Evolutionary conservation across 306 rosid species (phyloP).

Genomic region (Prosopis cineraria): DNA sequence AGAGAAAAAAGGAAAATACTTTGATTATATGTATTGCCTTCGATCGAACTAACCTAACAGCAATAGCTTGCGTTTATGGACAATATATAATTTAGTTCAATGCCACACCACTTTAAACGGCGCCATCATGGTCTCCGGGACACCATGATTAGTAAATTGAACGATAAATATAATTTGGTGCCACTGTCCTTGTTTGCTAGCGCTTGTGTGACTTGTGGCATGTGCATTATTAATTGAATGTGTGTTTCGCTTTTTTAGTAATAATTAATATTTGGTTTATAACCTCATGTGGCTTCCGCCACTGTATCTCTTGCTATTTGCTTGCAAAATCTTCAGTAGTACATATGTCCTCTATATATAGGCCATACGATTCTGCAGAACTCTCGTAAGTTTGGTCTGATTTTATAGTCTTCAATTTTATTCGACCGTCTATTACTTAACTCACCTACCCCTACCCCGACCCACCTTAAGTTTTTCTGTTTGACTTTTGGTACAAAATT

Average conservation of each 20-base stretch:
- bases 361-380: constrained; percentile 23
- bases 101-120: constrained; percentile 31
- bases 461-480: background rate
- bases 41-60: background rate
- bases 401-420: constrained; percentile 35
- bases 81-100: constrained; percentile 8
- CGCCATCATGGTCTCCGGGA: constrained; percentile 37
- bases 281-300: constrained; percentile 26
- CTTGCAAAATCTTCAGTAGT: background rate
- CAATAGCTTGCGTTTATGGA: background rate
- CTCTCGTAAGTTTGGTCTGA: constrained; percentile 26
- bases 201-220: constrained; percentile 14
- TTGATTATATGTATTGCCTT: background rate
- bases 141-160: constrained; percentile 26
- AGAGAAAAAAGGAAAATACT: background rate
- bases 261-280: background rate
- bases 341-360: constrained; percentile 41
- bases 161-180: constrained; percentile 26
- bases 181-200: constrained; percentile 43
- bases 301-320: constrained; percentile 42
- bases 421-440: constrained; percentile 39
- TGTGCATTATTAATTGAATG: background rate
- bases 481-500: background rate
- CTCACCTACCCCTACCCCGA: constrained; percentile 46
- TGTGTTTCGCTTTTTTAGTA: background rate